These are phyloP conservation scores for Aspergillus versicolor DNA, from an alignment of 2,329 filamentous ascomycete genomes.

Conservation along the genomic window DNA sequence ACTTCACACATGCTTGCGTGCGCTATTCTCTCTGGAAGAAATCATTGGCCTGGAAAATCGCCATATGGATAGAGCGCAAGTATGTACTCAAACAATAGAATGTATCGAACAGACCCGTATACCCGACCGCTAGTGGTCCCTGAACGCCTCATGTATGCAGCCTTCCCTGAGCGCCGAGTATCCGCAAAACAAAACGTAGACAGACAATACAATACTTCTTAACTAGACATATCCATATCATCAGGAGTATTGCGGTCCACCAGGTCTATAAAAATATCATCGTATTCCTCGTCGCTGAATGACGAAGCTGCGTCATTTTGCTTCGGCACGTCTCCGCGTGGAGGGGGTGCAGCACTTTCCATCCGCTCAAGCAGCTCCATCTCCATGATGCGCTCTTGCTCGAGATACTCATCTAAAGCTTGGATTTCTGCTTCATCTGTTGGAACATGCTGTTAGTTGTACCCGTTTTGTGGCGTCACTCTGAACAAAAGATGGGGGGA, in stretches of 20 bases:
- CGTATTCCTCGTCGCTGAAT: slow-evolving; percentile 59
- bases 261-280: slow-evolving; percentile 65
- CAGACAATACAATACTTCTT: not conserved
- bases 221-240: slow-evolving; percentile 41
- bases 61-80: not conserved
- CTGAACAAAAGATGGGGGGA: not conserved
- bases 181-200: not conserved
- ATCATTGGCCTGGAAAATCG: not conserved
- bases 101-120: not conserved
- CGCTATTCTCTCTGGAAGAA: not conserved
- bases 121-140: not conserved
- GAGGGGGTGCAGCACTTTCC: not conserved
- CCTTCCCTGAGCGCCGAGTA: not conserved
- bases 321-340: not conserved
- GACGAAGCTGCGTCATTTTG: slow-evolving; percentile 17
- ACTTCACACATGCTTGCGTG: slow-evolving; percentile 1
- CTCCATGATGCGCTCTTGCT: slow-evolving; percentile 35
- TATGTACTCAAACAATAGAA: not conserved
- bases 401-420: slow-evolving; percentile 37
- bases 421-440: slow-evolving; percentile 28
- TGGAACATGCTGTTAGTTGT: slow-evolving; percentile 8
- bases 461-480: not conserved
- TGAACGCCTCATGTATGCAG: not conserved
- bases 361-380: slow-evolving; percentile 26
- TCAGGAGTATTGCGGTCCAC: slow-evolving; percentile 45